phyloP scores from a whole-genome alignment of 108 stramenopile genomes.

The Hondaea fermentalgiana region DNA sequence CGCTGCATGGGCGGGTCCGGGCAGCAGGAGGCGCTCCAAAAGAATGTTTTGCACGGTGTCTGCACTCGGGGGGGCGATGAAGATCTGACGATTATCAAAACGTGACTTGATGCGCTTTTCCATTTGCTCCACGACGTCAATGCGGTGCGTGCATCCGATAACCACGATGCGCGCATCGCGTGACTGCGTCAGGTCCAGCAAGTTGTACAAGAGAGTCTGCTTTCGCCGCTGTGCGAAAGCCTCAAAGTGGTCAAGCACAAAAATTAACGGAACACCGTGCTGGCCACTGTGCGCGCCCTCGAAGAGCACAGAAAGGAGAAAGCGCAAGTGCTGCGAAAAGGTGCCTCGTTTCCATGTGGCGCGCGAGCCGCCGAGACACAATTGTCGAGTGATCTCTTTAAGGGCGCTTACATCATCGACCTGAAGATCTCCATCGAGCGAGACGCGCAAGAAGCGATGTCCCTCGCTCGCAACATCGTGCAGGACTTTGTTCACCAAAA shows the following conservation, averaged over 20 bases:
- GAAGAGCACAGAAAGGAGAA: background rate
- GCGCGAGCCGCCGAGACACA: background rate
- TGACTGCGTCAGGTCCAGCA: slow-evolving; percentile 26
- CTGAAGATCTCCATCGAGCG: background rate
- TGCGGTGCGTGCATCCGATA: background rate
- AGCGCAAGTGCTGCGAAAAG: slow-evolving; percentile 8
- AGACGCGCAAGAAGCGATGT: background rate
- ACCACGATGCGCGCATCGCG: background rate
- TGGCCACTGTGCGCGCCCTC: background rate
- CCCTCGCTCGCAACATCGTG: background rate
- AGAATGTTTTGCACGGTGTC: background rate
- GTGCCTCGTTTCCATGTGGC: background rate
- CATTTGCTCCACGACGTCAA: slow-evolving; percentile 21
- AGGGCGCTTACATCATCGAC: background rate
- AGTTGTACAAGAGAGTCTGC: slow-evolving; percentile 25
- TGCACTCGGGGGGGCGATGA: background rate
- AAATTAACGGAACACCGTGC: background rate
- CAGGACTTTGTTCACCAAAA: slow-evolving; percentile 8
- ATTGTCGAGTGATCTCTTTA: background rate
- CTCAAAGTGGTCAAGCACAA: slow-evolving; percentile 25
- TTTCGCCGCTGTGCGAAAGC: background rate
- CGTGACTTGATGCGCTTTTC: slow-evolving; percentile 23
- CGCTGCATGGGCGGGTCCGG: background rate
- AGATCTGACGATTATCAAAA: background rate
- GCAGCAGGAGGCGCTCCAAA: background rate